Evolutionary conservation across 1,139 yeast genomes (phyloP).

Genomic region (Sugiyamaella pinicola): DNA sequence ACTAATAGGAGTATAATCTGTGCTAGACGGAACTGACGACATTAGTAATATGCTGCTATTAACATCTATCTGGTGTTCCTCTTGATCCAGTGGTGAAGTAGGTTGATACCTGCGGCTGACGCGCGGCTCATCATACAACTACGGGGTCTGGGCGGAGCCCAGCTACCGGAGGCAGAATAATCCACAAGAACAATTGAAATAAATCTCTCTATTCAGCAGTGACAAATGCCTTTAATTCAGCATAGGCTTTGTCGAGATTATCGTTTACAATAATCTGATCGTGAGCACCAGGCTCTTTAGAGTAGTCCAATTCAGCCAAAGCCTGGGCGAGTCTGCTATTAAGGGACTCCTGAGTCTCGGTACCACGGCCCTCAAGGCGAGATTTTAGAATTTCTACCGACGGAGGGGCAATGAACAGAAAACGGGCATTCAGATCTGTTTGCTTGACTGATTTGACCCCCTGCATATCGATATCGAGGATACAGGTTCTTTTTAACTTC

Average conservation of each 20-base stretch:
- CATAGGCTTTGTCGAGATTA: slow-evolving; percentile 85
- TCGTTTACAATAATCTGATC: slow-evolving; percentile 88
- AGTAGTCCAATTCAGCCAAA: slow-evolving; percentile 80
- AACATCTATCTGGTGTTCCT: neutral
- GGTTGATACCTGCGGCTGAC: neutral
- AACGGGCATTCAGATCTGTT: slow-evolving; percentile 81
- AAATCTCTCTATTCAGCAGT: slow-evolving; percentile 20
- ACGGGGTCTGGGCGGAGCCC: slow-evolving; percentile 8
- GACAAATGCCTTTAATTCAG: slow-evolving; percentile 68
- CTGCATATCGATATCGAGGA: slow-evolving; percentile 97
- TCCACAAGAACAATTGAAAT: neutral
- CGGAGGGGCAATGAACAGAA: slow-evolving; percentile 89
- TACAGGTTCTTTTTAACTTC: slow-evolving; percentile 62
- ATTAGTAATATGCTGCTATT: too few relatives aligned
- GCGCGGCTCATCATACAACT: neutral
- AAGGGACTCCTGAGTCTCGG: slow-evolving; percentile 85
- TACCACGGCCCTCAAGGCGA: slow-evolving; percentile 86
- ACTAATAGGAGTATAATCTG: slow-evolving; percentile 7
- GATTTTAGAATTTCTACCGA: slow-evolving; percentile 71
- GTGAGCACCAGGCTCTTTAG: slow-evolving; percentile 85
- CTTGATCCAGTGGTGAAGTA: neutral
- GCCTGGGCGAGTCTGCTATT: slow-evolving; percentile 87
- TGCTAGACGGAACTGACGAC: slow-evolving; percentile 9
- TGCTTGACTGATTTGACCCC: slow-evolving; percentile 92
- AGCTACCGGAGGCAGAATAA: slow-evolving; percentile 1